phyloP scores from a whole-genome alignment of 2,329 filamentous ascomycete genomes.

The Rhytidhysteron rufulum region DNA sequence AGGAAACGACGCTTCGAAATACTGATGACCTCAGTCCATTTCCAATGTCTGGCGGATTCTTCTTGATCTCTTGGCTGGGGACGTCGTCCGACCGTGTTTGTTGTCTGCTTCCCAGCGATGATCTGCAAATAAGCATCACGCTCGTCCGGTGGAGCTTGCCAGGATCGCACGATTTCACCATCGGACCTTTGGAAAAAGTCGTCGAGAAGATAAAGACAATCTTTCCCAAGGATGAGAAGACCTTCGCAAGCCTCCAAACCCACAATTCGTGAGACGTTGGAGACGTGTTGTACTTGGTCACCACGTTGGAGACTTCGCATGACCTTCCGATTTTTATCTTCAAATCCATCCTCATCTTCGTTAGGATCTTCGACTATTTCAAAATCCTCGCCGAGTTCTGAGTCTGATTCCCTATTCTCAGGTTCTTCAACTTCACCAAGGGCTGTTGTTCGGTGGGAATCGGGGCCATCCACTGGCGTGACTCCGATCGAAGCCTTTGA shows the following conservation, averaged over 20 bases:
- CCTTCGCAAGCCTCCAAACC: slow-evolving; percentile 93
- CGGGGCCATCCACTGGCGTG: slow-evolving; percentile 21
- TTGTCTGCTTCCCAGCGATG: slow-evolving; percentile 72
- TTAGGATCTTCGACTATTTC: slow-evolving; percentile 94
- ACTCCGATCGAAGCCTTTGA: slow-evolving; percentile 24
- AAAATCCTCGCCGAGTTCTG: slow-evolving; percentile 77
- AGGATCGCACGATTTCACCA: slow-evolving; percentile 94
- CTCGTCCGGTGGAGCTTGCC: slow-evolving; percentile 88
- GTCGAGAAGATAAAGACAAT: slow-evolving; percentile 89
- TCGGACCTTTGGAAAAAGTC: slow-evolving; percentile 94
- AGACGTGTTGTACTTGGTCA: slow-evolving; percentile 88
- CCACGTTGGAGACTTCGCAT: slow-evolving; percentile 89
- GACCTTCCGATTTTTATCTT: slow-evolving; percentile 97
- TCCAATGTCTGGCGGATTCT: slow-evolving; percentile 87
- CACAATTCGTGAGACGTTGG: slow-evolving; percentile 91
- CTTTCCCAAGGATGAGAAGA: slow-evolving; percentile 87
- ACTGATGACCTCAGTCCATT: slow-evolving; percentile 90
- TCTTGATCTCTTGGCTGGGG: slow-evolving; percentile 29
- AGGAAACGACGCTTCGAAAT: slow-evolving; percentile 94
- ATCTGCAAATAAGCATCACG: slow-evolving; percentile 94
- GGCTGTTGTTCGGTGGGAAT: slow-evolving; percentile 17
- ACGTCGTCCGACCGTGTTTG: slow-evolving; percentile 46
- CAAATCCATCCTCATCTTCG: slow-evolving; percentile 78
- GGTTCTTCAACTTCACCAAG: slow-evolving; percentile 22
- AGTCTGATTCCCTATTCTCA: slow-evolving; percentile 41